Evolutionary conservation across 78 protist species (phyloP).

Genomic region (Mastigamoeba balamuthi): DNA sequence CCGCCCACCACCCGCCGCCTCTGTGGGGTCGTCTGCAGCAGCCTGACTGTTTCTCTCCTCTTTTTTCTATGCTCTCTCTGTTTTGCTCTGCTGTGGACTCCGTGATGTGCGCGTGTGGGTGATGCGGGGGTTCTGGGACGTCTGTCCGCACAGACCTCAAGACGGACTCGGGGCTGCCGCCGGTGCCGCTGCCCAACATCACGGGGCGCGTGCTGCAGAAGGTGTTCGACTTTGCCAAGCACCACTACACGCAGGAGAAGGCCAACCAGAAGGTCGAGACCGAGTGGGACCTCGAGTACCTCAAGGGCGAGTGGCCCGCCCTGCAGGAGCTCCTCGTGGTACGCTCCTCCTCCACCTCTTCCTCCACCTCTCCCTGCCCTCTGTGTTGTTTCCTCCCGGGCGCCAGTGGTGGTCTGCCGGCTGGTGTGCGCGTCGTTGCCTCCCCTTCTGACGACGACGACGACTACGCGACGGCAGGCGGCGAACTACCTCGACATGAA

Average conservation of each 20-base stretch:
- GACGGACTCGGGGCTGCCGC: too few species aligned
- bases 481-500: slow-evolving; percentile 88
- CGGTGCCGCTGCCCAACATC: slow-evolving; percentile 65
- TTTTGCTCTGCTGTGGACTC: too few species aligned
- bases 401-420: neutral
- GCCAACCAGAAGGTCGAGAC: neutral
- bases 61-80: too few species aligned
- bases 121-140: too few species aligned
- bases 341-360: too few species aligned
- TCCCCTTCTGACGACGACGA: neutral
- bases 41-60: too few species aligned
- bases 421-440: neutral
- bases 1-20: neutral
- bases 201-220: slow-evolving; percentile 23
- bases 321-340: neutral
- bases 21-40: too few species aligned
- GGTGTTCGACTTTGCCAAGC: slow-evolving; percentile 5
- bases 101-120: too few species aligned
- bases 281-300: neutral
- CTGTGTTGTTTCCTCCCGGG: neutral
- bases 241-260: slow-evolving; percentile 7
- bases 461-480: slow-evolving; percentile 26
- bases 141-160: too few species aligned
- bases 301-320: neutral
- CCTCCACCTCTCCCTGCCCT: neutral